Conservation (phyloP, 148 eudicot genomes). For the Nepenthes gracilis region DNA sequence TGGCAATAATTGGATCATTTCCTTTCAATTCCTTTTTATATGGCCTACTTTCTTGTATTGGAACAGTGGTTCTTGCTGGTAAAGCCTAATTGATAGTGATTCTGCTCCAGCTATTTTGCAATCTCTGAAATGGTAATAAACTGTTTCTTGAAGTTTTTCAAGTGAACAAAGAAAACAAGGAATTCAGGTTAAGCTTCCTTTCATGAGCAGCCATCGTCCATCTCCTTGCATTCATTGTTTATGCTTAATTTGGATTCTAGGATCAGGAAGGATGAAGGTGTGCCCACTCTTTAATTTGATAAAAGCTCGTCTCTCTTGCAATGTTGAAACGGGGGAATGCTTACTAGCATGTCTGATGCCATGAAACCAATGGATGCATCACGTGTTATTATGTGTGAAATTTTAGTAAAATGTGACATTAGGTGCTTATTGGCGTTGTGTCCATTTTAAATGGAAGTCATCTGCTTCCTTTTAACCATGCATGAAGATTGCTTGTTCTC, state of each 20-base stretch:
- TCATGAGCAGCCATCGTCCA: not conserved
- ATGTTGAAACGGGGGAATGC: not conserved
- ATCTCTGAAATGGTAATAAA: slow-evolving; percentile 7
- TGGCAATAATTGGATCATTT: slow-evolving; percentile 65
- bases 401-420: too few species aligned
- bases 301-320: too few species aligned
- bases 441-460: too few species aligned
- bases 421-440: too few species aligned
- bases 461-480: too few species aligned
- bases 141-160: slow-evolving; percentile 66
- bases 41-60: slow-evolving; percentile 61
- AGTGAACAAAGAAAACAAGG: slow-evolving; percentile 78
- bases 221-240: too few species aligned
- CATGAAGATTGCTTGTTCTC: not conserved
- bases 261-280: too few species aligned
- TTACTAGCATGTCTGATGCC: not conserved
- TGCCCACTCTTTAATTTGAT: too few species aligned
- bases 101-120: too few species aligned
- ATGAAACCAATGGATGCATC: too few species aligned
- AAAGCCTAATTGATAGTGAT: slow-evolving; percentile 7
- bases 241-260: too few species aligned
- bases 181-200: slow-evolving; percentile 45
- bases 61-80: slow-evolving; percentile 69
- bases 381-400: too few species aligned
- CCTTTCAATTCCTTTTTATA: slow-evolving; percentile 76